Percentiles rank a stretch among this genome's conserved stretches.
phyloP scores from a whole-genome alignment of 352 stramenopile genomes.

The Phytophthora macrochlamydospora region DNA sequence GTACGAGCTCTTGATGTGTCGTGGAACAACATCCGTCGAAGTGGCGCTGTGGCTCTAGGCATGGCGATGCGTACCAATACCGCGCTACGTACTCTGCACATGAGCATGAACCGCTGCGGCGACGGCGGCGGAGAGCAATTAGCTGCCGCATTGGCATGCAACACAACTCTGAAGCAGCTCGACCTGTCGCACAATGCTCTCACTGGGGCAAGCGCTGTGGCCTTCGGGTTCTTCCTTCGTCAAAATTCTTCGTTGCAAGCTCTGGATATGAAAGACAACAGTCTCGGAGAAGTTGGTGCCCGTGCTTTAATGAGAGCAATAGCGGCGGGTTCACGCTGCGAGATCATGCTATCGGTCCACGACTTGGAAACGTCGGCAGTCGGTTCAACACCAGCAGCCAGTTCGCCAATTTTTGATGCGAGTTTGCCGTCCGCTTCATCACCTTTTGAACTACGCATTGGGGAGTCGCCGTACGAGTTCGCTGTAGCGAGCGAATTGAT shows the following conservation, averaged over 20 bases:
- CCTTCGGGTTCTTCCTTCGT: constrained; percentile 64
- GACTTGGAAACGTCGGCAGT: constrained; percentile 39
- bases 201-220: constrained; percentile 52
- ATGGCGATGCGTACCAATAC: constrained; percentile 59
- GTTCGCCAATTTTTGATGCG: constrained; percentile 53
- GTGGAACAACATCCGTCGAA: constrained; percentile 73
- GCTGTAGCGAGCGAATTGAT: constrained; percentile 64
- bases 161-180: constrained; percentile 51
- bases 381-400: constrained; percentile 22
- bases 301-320: constrained; percentile 60
- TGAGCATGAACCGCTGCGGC: constrained; percentile 77
- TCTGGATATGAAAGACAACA: constrained; percentile 65
- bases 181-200: constrained; percentile 71
- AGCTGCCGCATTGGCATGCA: constrained; percentile 51
- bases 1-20: constrained; percentile 63
- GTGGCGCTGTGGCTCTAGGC: constrained; percentile 57
- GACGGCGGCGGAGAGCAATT: constrained; percentile 68
- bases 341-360: constrained; percentile 64
- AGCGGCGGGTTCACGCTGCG: constrained; percentile 50
- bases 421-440: constrained; percentile 59
- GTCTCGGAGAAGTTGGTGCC: constrained; percentile 52
- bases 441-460: constrained; percentile 58
- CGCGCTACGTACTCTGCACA: constrained; percentile 43
- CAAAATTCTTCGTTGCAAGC: constrained; percentile 44
- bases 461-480: constrained; percentile 64